Evolutionary conservation across 768 basidiomycete species (phyloP).

Genomic region (Termitomyces sp.): DNA sequence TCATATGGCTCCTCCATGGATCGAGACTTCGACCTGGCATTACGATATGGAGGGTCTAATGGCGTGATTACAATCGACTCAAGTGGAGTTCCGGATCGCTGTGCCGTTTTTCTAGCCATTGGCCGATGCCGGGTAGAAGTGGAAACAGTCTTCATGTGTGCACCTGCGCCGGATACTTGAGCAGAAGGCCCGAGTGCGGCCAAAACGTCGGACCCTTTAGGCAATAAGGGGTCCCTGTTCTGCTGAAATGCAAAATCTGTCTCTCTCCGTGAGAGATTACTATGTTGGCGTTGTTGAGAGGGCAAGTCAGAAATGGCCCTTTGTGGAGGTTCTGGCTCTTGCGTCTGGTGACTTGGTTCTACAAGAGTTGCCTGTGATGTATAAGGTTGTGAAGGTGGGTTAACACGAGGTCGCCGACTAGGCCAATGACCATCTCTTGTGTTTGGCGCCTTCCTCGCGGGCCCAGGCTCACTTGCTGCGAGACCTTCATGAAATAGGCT

Average conservation of each 20-base stretch:
- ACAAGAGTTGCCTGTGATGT: slow-evolving; percentile 14
- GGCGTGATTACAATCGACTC: background rate
- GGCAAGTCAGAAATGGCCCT: background rate
- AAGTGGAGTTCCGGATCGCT: background rate
- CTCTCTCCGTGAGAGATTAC: background rate
- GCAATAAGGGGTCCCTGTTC: background rate
- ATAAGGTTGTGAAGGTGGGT: slow-evolving; percentile 3
- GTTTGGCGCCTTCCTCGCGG: background rate
- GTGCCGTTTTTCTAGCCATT: slow-evolving; percentile 3
- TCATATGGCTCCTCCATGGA: slow-evolving; percentile 24
- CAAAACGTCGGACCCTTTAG: background rate
- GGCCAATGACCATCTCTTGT: background rate
- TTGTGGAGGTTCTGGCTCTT: background rate
- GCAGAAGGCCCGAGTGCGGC: background rate
- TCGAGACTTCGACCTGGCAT: slow-evolving; percentile 27
- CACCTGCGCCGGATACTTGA: background rate
- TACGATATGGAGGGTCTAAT: slow-evolving; percentile 22
- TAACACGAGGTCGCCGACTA: background rate
- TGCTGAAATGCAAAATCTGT: background rate
- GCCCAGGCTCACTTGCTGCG: slow-evolving; percentile 3
- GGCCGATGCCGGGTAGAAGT: background rate
- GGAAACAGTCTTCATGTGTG: background rate
- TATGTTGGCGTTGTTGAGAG: background rate
- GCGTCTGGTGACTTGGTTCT: background rate
- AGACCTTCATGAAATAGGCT: background rate